These are phyloP conservation scores for Forsythia suspensa DNA, from an alignment of 257 asterid species.

Conservation along the genomic window DNA sequence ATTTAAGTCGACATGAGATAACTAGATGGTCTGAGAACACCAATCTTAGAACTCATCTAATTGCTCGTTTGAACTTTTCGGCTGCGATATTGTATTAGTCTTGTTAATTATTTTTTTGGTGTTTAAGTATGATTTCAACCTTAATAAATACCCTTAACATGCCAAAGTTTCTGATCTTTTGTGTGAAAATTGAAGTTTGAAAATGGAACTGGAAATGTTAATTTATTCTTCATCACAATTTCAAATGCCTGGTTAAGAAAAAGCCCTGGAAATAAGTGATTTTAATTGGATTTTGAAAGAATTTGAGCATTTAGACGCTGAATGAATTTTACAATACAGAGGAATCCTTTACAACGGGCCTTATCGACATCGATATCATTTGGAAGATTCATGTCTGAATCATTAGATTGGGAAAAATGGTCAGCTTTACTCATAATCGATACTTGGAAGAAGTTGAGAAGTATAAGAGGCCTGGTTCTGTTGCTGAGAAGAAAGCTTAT, in stretches of 20 bases:
- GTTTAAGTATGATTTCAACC: neutral
- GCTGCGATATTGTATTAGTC: neutral
- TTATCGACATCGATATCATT: constrained; percentile 79
- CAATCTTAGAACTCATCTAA: neutral
- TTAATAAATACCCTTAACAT: neutral
- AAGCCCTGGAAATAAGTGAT: too few relatives aligned
- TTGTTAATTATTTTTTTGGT: neutral
- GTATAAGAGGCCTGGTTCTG: constrained; percentile 86
- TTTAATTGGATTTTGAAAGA: neutral
- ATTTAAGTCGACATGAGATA: neutral
- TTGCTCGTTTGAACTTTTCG: neutral
- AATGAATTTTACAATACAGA: constrained; percentile 40
- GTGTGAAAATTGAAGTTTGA: neutral
- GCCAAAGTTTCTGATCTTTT: neutral
- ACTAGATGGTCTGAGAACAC: neutral
- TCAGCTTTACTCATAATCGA: constrained; percentile 75
- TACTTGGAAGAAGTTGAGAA: constrained; percentile 80
- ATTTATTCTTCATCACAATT: too few relatives aligned
- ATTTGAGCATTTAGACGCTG: neutral
- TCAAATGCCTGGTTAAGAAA: too few relatives aligned
- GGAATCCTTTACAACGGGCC: constrained; percentile 61
- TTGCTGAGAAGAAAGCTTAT: constrained; percentile 92
- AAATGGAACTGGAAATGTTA: neutral
- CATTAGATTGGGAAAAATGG: constrained; percentile 88
- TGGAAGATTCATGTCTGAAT: constrained; percentile 83